Base-by-base conservation (phyloP, 768 basidiomycete species). In the Tylopilus rubrobrunneus region DNA sequence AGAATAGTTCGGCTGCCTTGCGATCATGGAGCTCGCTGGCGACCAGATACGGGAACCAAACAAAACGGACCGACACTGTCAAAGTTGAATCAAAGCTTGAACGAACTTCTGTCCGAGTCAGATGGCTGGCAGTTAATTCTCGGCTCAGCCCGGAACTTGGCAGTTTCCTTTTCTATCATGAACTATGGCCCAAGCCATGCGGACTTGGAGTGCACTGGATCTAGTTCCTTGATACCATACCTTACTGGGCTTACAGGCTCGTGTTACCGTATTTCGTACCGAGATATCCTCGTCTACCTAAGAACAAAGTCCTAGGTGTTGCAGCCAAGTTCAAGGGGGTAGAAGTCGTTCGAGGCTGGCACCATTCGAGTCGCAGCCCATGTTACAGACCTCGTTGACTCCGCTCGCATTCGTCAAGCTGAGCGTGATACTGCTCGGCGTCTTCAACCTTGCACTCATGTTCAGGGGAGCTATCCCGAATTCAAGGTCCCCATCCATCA, bases 341-440 rank as follows among this genome's bases (percentile, higher is more conserved):
- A 17, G 36, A 37, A 37, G 36, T 37, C 36, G 36, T 5, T 14
- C n/a, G 36, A 7, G 7, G 17, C 15, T 37, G 19, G 19, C 19
- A 17, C 5, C 5, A 7, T 17, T 25, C 36, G 36, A 37, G 6
- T 37, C 36, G 36, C 33, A 5, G 36, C 36, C 36, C 15, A 37
- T 37, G 36, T 37, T 37, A 37, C 5, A 23, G 14, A 12, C 25
- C 6, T 29, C 19, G 3, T 14, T n/a, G 37, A 40, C 45, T n/a
- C 4, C 64, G 14, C 56, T 65, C 41, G 55, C 48, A n/a, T 4
- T 65, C 48, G 51, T 66, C 33, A 66, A 66, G 45, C 40, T 66
- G 17, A 39, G 37, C 12, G 62, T 58, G 25, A 2, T 66, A 1
- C 23, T 63, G 4, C 63, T 65, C 10, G 64, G 63, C 37, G 3